Base-by-base conservation (phyloP, 495 filamentous ascomycete species). In the Penicillium goetzii region DNA sequence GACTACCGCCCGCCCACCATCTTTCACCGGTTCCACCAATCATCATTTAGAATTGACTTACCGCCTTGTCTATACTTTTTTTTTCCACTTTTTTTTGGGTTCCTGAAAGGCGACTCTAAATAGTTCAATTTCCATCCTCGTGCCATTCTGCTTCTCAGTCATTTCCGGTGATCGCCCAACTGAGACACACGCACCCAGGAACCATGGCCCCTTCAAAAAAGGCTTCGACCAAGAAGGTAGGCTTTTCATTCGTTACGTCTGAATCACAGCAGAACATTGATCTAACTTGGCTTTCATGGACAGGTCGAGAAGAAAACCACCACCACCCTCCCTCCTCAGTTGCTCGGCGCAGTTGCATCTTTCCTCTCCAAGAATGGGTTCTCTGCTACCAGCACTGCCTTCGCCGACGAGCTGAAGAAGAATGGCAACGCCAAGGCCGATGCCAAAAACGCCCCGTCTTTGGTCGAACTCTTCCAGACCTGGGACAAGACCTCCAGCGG, bases 351-450 rank as follows among this genome's bases (percentile, higher is more conserved):
- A n/a, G 81, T 93, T 64, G 83, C 85, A 33, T 76, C 78, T 15
- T 92, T 91, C 75, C 80, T 93, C 33, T 79, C 82, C 63, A 84
- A 88, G 43, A 83, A 88, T 71, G 85, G 86, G 33, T 91, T 89
- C 65, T 69, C 80, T 21, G 77, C 77, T 43, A 83, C 90, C 30
- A 84, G 83, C 60, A 73, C 79, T 61, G 79, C 85, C 3, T 88
- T 92, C 64, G 72, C 74, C 23, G 84, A 88, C 63, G 86, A 91
- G 33, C 23, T 67, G 47, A 61, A 62, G 62, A 69, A 73, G 66
- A 57, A 68, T 19, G 67, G 56, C 52, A 74, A 74, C 59, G 66
- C 74, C 30, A 36, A 32, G 49, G 28, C 60, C 21, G 71, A 76
- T 74, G 60, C 69, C 15, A 75, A 78, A 64, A 74, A 73, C 58